Conservation (phyloP, 495 filamentous ascomycete genomes). For the Parathielavia hyrcaniae region DNA sequence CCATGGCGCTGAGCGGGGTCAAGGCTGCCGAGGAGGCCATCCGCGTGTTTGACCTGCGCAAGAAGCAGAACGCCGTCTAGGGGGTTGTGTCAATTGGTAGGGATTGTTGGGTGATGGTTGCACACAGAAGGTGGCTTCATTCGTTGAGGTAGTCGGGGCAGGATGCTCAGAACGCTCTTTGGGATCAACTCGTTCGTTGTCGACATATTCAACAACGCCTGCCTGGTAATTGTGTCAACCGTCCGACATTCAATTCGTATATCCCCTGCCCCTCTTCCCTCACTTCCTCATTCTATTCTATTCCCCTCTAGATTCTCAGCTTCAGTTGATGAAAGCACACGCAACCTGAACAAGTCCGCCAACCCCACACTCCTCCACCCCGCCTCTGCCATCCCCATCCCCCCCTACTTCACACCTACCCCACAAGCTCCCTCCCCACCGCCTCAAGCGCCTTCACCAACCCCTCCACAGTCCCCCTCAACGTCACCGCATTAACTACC, state of each 20-base stretch:
- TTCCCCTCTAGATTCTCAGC: too few species aligned
- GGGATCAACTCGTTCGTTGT: neutral
- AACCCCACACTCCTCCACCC: neutral
- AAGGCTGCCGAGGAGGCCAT: constrained; percentile 84
- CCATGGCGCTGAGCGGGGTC: constrained; percentile 77
- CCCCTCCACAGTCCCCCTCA: constrained; percentile 65
- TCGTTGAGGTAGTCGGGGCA: neutral
- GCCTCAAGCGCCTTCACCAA: constrained; percentile 68
- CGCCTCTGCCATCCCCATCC: neutral
- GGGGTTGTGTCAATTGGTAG: too few species aligned
- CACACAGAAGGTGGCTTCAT: neutral
- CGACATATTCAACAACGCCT: too few species aligned
- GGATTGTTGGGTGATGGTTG: neutral
- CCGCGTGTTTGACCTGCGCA: constrained; percentile 67
- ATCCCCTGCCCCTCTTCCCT: neutral
- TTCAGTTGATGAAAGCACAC: too few species aligned
- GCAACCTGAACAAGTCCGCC: neutral
- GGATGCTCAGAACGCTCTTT: neutral
- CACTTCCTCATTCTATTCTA: neutral
- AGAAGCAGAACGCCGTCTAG: constrained; percentile 47
- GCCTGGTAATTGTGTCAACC: too few species aligned
- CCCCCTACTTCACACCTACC: neutral
- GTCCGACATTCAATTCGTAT: neutral
- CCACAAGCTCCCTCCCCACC: constrained; percentile 47
- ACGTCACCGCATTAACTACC: constrained; percentile 75